Evolutionary conservation across 139 green algal genomes (phyloP), one percentile per base, ranked within the genome.

Genomic region (Nannochloris sp.): DNA sequence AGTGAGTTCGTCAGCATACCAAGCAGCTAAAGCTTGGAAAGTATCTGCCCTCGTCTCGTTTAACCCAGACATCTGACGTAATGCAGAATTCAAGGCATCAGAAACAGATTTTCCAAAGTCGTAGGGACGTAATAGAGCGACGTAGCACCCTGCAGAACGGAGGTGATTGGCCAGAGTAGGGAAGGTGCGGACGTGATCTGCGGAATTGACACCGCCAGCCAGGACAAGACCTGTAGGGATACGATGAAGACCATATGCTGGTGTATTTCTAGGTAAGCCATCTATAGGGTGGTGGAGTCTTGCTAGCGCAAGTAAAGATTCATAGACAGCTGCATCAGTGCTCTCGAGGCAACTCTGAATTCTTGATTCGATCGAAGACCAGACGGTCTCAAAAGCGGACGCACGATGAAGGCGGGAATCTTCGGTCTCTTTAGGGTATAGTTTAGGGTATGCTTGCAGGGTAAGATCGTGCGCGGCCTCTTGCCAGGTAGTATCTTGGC

Each of bases 131-230:
- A 86, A 54, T 27, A 84, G 67, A 8, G 73, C 77, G 7, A 65
- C 73, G 54, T 77, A 68, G 30, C 57, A 73, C 24, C 65, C 67
- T 58, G 70, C 29, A 58, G 45, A 4, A 10, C 57, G 14, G 25
- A 86, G 53, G 45, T 66, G 42, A 4, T 10, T 24, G 2, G 44
- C 60, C 7, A 85, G 63, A 37, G 34, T 48, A n/a, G 77, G 54
- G 25, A 86, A 86, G 27, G 79, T 85, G 12, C 58, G 24, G 9
- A 64, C 53, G 42, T 85, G 80, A 59, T 86, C 77, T 7, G 72
- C 66, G 8, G 54, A 64, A 51, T 85, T 85, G 7, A 85, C 70
- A 29, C 80, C 73, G 3, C 77, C 77, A 4, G 77, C 73, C 35
- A 86, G 46, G 9, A 83, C 67, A 31, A 85, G 32, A 13, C 44